Percentiles rank a stretch among this genome's conserved stretches.
Conservation (phyloP, 352 stramenopile species). For the Halophytophthora batemanensis region DNA sequence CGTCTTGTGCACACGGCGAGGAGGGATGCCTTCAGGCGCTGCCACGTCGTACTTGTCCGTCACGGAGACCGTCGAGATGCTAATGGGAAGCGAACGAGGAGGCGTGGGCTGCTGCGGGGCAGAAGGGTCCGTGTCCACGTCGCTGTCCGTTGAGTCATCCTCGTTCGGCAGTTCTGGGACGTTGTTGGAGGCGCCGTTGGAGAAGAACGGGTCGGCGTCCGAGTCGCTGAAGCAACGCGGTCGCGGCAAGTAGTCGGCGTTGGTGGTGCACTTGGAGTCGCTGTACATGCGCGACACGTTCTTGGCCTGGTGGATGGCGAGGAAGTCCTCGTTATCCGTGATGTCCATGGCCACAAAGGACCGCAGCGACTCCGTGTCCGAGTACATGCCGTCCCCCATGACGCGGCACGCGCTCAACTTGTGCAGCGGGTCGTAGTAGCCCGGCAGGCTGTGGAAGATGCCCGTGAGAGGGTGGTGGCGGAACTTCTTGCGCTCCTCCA, state of each 20-base stretch:
- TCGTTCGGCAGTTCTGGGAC: slow-evolving; percentile 26
- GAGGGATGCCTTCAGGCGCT: slow-evolving; percentile 17
- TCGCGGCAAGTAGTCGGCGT: slow-evolving; percentile 36
- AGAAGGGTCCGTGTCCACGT: slow-evolving; percentile 22
- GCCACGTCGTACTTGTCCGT: slow-evolving; percentile 36
- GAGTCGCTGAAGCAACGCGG: slow-evolving; percentile 78
- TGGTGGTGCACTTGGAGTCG: slow-evolving; percentile 47
- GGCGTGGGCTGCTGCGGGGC: slow-evolving; percentile 13
- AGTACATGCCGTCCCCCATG: slow-evolving; percentile 55
- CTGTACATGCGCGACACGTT: slow-evolving; percentile 74
- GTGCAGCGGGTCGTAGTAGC: slow-evolving; percentile 85
- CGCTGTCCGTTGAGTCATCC: slow-evolving; percentile 29
- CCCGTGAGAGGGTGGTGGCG: slow-evolving; percentile 84
- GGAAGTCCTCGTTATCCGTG: slow-evolving; percentile 55
- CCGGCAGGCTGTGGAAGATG: slow-evolving; percentile 84
- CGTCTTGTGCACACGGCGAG: slow-evolving; percentile 33
- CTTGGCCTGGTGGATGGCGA: slow-evolving; percentile 48
- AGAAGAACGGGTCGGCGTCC: slow-evolving; percentile 72
- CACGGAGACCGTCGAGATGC: slow-evolving; percentile 23
- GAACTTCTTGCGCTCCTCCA: slow-evolving; percentile 89
- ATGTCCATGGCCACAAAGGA: slow-evolving; percentile 81
- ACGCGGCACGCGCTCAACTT: slow-evolving; percentile 72
- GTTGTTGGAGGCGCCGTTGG: slow-evolving; percentile 21
- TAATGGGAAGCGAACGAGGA: slow-evolving; percentile 16
- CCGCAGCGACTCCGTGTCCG: slow-evolving; percentile 69